Evolutionary conservation across 257 asterid species (phyloP).

Genomic region (Eucommia ulmoides): DNA sequence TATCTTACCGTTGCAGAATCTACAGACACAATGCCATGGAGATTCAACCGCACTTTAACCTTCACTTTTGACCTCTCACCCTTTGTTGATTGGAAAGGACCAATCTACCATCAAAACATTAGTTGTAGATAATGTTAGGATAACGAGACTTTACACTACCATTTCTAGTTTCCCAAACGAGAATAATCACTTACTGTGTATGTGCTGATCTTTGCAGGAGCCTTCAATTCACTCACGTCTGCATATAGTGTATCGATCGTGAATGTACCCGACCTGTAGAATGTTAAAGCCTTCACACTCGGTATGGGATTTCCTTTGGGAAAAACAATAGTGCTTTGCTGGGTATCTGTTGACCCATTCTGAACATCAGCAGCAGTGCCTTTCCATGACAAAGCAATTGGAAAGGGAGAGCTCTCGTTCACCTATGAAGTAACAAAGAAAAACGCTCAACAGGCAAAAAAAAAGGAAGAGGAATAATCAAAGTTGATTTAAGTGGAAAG

Average conservation of each 20-base stretch:
- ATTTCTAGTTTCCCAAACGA: too few species aligned
- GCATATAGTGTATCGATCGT: constrained; percentile 60
- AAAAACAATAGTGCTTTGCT: constrained; percentile 68
- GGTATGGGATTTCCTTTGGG: constrained; percentile 88
- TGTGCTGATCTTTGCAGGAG: constrained; percentile 66
- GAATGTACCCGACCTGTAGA: constrained; percentile 65
- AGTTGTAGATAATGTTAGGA: too few species aligned
- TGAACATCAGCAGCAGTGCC: constrained; percentile 50
- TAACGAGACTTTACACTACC: too few species aligned
- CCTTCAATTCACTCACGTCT: constrained; percentile 64
- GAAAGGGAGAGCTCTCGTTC: constrained; percentile 61
- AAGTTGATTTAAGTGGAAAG: too few species aligned
- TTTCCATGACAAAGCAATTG: constrained; percentile 79
- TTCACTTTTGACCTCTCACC: constrained; percentile 64
- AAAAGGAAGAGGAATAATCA: too few species aligned
- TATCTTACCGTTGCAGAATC: constrained; percentile 73
- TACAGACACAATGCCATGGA: constrained; percentile 74
- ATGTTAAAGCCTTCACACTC: constrained; percentile 84
- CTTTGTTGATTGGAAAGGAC: constrained; percentile 59
- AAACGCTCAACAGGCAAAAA: too few species aligned
- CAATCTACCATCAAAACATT: constrained; percentile 36
- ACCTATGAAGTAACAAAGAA: too few species aligned
- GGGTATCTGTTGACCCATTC: constrained; percentile 45
- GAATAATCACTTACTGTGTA: constrained; percentile 56
- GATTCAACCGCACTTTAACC: constrained; percentile 70